Conservation (phyloP, 139 green algal species). For the Pleodorina starrii region DNA sequence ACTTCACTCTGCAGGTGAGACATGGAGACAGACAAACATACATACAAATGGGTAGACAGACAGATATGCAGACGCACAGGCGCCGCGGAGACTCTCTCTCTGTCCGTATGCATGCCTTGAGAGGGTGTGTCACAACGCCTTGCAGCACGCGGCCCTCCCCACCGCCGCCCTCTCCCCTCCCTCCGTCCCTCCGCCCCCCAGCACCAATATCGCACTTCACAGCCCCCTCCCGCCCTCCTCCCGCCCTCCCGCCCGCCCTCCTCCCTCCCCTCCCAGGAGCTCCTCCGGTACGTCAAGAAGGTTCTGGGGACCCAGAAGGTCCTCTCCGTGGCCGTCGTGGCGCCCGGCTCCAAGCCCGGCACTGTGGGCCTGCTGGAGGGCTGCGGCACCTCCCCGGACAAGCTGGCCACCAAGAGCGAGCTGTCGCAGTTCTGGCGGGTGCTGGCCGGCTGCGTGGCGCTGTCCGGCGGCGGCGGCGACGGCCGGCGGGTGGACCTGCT, state of each 20-base stretch:
- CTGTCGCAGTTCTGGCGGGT: slow-evolving; percentile 66
- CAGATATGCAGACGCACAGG: too few relatives aligned
- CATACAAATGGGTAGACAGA: too few relatives aligned
- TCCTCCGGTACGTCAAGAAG: slow-evolving; percentile 53
- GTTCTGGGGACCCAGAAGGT: slow-evolving; percentile 52
- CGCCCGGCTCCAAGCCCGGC: slow-evolving; percentile 57
- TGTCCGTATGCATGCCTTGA: too few relatives aligned
- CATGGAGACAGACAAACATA: too few relatives aligned
- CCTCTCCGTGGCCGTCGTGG: slow-evolving; percentile 59
- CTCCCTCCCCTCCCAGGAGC: slow-evolving; percentile 22
- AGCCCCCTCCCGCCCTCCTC: too few relatives aligned
- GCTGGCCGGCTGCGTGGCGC: slow-evolving; percentile 58
- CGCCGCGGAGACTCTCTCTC: too few relatives aligned
- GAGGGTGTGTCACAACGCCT: too few relatives aligned
- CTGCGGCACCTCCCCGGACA: slow-evolving; percentile 47
- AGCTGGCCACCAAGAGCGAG: slow-evolving; percentile 53
- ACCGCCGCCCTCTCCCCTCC: background rate
- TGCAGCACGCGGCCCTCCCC: too few relatives aligned
- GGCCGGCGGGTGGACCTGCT: slow-evolving; percentile 62
- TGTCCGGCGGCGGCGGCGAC: slow-evolving; percentile 26
- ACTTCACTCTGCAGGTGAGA: slow-evolving; percentile 63
- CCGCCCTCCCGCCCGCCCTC: background rate
- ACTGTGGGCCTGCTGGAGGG: slow-evolving; percentile 50
- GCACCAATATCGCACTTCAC: too few relatives aligned
- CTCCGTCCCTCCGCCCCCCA: background rate